Evolutionary conservation across 2,329 filamentous ascomycete species (phyloP).

Genomic region (Pseudogymnoascus sp.): DNA sequence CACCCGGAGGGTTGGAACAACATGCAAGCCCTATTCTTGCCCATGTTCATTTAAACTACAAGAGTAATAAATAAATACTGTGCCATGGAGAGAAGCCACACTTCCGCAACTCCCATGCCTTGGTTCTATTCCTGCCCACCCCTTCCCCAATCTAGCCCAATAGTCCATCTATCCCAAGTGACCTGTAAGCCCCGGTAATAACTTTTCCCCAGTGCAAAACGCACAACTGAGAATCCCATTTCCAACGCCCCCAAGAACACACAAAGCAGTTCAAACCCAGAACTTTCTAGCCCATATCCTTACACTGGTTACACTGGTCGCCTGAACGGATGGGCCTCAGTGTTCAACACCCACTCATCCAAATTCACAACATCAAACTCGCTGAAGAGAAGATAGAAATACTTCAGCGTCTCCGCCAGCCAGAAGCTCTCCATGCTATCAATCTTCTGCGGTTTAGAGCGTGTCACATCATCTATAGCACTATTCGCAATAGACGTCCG

Average conservation of each 20-base stretch:
- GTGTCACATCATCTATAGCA: slow-evolving; percentile 31
- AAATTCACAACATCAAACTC: slow-evolving; percentile 51
- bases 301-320: slow-evolving; percentile 13
- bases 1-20: neutral
- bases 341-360: slow-evolving; percentile 53
- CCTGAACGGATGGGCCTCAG: slow-evolving; percentile 26
- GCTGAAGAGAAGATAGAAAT: slow-evolving; percentile 74
- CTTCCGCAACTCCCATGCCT: neutral
- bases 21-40: neutral
- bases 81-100: neutral
- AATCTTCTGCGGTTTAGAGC: slow-evolving; percentile 23
- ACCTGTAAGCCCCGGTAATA: neutral
- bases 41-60: neutral
- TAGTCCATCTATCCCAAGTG: neutral
- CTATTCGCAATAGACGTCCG: slow-evolving; percentile 33
- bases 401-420: slow-evolving; percentile 64
- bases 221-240: neutral
- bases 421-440: slow-evolving; percentile 58
- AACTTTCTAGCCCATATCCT: neutral
- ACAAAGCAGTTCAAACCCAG: neutral
- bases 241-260: slow-evolving; percentile 4
- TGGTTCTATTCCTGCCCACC: neutral
- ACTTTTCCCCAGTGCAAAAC: neutral
- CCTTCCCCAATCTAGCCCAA: neutral
- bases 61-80: slow-evolving; percentile 1